Evolutionary conservation across 176 grass and related monocot genomes (phyloP), one percentile per base, ranked within the genome.

Genomic region (Avena sativa): DNA sequence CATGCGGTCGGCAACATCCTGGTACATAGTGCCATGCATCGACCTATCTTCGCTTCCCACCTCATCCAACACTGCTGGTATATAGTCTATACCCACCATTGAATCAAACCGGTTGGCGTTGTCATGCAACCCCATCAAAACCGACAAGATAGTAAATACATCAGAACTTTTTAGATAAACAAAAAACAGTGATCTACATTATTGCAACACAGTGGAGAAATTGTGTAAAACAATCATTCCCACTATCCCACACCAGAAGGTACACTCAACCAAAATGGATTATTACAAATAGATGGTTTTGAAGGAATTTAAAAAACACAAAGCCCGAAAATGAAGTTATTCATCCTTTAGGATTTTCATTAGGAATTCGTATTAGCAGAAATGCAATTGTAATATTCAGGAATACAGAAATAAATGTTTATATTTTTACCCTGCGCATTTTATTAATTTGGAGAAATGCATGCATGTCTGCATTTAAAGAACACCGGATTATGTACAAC

Each of bases 371-470:
- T 15, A 30, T 14, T 65, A 3, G 12, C 4, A 1, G 4, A 14
- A 65, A 65, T 14, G 4, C 10, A 30, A 5, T 64, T 65, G 25
- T 6, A 6, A 2, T 65, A 13, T 13, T 66, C 0, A 34, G 5
- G 5, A 62, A 66, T 30, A 14, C 3, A 0, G 1, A 65, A 0
- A 0, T 23, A 2, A 65, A 65, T 30, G 12, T 28, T 65, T 65
- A 64, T 65, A 65, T 65, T 11, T 65, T 65, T 4, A 6, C 0
- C 47, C 74, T 76, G 64, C 72, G 71, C 79, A 80, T 73, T 85
- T 12, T 25, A 7, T 63, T 63, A 25, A 55, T 38, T 38, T 38
- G 36, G 36, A 38, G 36, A 38, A 38, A 38, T 19, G 52, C 60
- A 63, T 62, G 59, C 59, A 64, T 64, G 23, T 64, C 23, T 64